Base-by-base conservation (phyloP, 192 early-diverging fungal species). In the Diversispora epigaea region DNA sequence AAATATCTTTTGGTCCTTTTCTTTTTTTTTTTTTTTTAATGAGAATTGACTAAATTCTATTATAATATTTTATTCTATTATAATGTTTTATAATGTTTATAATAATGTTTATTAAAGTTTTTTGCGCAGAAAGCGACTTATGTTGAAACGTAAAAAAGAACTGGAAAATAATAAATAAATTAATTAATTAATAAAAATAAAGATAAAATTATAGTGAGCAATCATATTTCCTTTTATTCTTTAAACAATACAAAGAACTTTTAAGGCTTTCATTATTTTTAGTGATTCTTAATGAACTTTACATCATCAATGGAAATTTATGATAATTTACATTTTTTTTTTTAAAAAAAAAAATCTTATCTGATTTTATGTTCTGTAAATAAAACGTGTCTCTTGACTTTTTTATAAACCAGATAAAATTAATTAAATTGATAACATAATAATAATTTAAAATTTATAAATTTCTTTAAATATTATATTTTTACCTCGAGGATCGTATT, bases 401-500 rank as follows among this genome's bases (percentile, higher is more conserved):
- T 5, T 8, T 54, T 54, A 4, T 47, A 43, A 32, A 32, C 25
- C 25, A 32, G 25, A 32, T 32, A 1, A 32, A 32, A 32, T 32
- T 32, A 32, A 32, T 32, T 32, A 2, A 32, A 32, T 32, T 32
- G 25, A 32, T 32, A 32, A 2, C 0, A 32, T 32, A 32, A 32
- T 32, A 32, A 32, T 32, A 32, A 32, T 32, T 32, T 32, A 32
- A 32, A 32, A 32, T 32, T 32, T 32, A 32, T 32, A 69, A 54
- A 40, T 63, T 44, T 22, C 40, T 6, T 40, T 41, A 41, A 5
- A 70, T 55, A 6, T 45, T 39, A 22, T 32, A 19, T 19, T 21
- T 14, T 19, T 85, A 93, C 91, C 91, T 73, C 89, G 84, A 47
- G 97, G 97, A 83, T 98, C 97, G 76, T 90, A 93, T 87, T 98